These are phyloP conservation scores for Phytophthora sansomeana DNA, from an alignment of 352 stramenopile species.

Conservation along the genomic window DNA sequence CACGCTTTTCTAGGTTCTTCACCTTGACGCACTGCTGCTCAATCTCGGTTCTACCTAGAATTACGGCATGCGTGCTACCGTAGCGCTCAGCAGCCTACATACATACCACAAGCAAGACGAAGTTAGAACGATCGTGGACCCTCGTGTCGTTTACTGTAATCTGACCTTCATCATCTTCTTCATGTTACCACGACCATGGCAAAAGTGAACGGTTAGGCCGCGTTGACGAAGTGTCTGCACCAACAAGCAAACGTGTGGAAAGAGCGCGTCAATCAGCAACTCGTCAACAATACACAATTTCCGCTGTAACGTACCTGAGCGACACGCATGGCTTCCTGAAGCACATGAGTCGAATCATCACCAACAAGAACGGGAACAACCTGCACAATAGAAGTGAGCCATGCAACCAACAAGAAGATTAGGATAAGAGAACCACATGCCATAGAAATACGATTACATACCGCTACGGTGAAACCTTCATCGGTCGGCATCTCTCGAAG, in stretches of 20 bases:
- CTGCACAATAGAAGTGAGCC: slow-evolving; percentile 35
- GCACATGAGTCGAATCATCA: slow-evolving; percentile 50
- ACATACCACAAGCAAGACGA: neutral
- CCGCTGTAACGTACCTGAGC: slow-evolving; percentile 45
- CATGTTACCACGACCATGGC: slow-evolving; percentile 77
- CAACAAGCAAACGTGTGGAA: neutral
- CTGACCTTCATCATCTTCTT: slow-evolving; percentile 92
- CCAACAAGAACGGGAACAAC: slow-evolving; percentile 70
- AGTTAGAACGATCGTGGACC: neutral
- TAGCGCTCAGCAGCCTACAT: slow-evolving; percentile 71
- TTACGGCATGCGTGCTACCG: slow-evolving; percentile 73
- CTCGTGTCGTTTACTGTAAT: neutral
- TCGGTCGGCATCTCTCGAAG: slow-evolving; percentile 48
- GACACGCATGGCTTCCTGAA: slow-evolving; percentile 72
- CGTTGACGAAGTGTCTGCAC: slow-evolving; percentile 57
- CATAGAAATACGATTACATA: slow-evolving; percentile 18
- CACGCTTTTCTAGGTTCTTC: slow-evolving; percentile 75
- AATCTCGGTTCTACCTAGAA: slow-evolving; percentile 79
- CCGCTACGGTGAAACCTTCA: slow-evolving; percentile 52
- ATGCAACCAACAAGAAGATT: slow-evolving; percentile 2
- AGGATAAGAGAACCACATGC: neutral
- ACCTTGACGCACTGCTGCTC: slow-evolving; percentile 68
- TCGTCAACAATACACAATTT: slow-evolving; percentile 1
- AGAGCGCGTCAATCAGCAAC: neutral
- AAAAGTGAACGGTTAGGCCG: slow-evolving; percentile 83